Conservation (phyloP, 306 rosid species). For the Quercus robur region DNA sequence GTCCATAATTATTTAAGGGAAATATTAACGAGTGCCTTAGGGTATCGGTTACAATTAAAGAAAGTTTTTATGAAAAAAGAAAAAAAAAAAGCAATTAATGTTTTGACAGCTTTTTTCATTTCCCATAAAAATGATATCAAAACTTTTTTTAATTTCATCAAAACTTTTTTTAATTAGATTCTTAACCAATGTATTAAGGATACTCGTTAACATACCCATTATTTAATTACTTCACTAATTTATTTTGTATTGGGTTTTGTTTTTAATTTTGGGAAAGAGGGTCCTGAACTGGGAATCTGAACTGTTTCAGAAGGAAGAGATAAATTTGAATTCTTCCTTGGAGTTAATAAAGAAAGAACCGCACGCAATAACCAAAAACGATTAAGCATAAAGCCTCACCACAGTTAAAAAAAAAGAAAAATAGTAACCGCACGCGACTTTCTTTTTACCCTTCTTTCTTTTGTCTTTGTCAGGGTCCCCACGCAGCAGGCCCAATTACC, state of each 20-base stretch:
- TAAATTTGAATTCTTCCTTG: not conserved
- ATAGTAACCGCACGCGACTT: constrained; percentile 23
- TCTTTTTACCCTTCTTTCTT: constrained; percentile 9
- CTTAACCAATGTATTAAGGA: no score
- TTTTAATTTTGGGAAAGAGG: constrained; percentile 18
- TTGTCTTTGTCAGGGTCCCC: constrained; percentile 26
- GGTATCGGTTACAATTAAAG: no score
- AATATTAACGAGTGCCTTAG: no score
- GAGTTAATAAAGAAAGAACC: not conserved
- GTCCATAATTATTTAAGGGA: no score
- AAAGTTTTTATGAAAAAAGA: no score
- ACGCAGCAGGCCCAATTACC: constrained; percentile 4
- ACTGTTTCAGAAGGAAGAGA: constrained; percentile 18
- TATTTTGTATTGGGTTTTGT: not conserved
- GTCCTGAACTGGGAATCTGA: constrained; percentile 29
- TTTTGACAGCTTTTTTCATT: no score
- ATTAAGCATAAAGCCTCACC: not conserved
- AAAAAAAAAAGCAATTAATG: no score
- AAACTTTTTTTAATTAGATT: no score
- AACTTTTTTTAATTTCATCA: no score
- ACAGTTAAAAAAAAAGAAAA: not conserved
- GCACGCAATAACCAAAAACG: not conserved
- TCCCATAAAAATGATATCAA: no score
- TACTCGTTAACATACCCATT: no score
- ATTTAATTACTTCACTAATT: not conserved